Conservation (phyloP, 225 moss, liverwort and hornwort genomes). For the Takakia lepidozioides region DNA sequence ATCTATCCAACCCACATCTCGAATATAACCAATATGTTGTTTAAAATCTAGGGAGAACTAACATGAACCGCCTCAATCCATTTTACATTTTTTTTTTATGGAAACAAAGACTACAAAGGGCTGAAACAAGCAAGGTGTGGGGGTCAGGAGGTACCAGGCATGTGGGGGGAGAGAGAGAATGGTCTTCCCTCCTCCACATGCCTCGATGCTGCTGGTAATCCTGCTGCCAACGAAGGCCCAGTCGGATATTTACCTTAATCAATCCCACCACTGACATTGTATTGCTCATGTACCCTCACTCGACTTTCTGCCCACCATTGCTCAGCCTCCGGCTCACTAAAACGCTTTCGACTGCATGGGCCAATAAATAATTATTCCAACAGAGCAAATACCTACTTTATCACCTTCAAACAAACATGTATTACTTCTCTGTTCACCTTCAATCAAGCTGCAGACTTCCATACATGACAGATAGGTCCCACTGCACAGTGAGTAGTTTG, state of each 20-base stretch:
- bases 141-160: no score
- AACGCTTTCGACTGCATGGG: no score
- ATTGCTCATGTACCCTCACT: conserved; percentile 98
- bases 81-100: conserved; percentile 17
- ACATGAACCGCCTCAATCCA: no score
- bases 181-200: conserved; percentile 37
- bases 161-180: conserved; percentile 11
- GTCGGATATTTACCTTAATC: conserved; percentile 50
- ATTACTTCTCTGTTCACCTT: no score
- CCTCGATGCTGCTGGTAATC: conserved; percentile 26
- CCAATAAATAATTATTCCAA: conserved; percentile 34
- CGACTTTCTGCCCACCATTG: no score
- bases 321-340: no score
- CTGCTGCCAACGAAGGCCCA: no score
- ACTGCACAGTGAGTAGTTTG: no score
- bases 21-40: conserved; percentile 44
- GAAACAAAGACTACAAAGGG: conserved; percentile 24
- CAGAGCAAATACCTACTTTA: no score
- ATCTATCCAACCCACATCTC: conserved; percentile 55
- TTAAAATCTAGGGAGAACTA: conserved; percentile 29
- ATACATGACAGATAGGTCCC: no score
- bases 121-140: conserved; percentile 22
- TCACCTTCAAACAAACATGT: no score
- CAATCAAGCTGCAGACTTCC: no score
- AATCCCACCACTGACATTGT: conserved; percentile 74